These are phyloP conservation scores for Termitomyces sp. DNA, from an alignment of 768 basidiomycete species.

Conservation along the genomic window DNA sequence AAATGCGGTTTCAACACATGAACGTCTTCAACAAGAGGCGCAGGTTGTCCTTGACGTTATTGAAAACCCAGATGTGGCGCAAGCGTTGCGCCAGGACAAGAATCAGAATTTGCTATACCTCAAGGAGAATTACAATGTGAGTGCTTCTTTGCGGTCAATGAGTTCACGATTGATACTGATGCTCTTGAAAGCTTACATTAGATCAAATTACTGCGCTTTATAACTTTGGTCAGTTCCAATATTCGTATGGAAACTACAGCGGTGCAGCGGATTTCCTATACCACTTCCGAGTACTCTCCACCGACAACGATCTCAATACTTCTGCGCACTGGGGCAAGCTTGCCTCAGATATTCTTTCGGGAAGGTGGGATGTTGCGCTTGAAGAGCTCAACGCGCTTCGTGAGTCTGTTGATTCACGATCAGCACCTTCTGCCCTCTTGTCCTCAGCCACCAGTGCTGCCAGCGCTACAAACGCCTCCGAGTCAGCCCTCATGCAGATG, in stretches of 20 bases:
- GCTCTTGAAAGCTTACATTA: conserved; percentile 67
- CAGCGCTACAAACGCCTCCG: conserved; percentile 37
- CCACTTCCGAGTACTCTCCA: conserved; percentile 97
- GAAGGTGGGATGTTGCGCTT: conserved; percentile 92
- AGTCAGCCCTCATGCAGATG: conserved; percentile 80
- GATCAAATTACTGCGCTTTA: conserved; percentile 96
- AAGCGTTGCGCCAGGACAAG: conserved; percentile 92
- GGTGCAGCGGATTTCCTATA: conserved; percentile 97
- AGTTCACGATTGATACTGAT: not conserved
- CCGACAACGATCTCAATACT: conserved; percentile 87
- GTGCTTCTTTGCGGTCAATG: conserved; percentile 19
- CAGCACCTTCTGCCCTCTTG: conserved; percentile 46
- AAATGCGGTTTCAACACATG: conserved; percentile 79
- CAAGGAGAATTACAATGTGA: conserved; percentile 86
- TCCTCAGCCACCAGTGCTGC: conserved; percentile 26
- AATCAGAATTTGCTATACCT: conserved; percentile 94
- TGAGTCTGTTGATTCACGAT: conserved; percentile 83
- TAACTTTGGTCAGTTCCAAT: conserved; percentile 98
- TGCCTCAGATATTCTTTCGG: conserved; percentile 91
- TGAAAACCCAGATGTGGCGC: conserved; percentile 94
- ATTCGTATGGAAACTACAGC: conserved; percentile 96
- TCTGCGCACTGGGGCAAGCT: conserved; percentile 99
- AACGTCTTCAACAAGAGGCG: conserved; percentile 84
- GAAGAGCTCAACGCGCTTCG: conserved; percentile 95
- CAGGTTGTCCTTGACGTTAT: conserved; percentile 94